Conservation (phyloP, 163 green algal species). For the Trebouxiophyceae sp. region DNA sequence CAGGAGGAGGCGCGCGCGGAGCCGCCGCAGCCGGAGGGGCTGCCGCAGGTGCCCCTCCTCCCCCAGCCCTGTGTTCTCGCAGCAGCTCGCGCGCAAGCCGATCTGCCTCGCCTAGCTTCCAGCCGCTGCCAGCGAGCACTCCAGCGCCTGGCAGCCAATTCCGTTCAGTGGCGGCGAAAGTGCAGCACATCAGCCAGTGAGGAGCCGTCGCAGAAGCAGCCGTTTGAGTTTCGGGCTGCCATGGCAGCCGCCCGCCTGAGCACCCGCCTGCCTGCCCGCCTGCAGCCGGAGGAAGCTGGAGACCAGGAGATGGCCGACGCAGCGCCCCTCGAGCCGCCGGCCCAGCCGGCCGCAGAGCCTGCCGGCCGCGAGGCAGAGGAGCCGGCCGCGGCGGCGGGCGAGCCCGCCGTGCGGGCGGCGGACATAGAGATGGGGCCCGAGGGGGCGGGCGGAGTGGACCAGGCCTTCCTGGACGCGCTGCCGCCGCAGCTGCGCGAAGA, state of each 20-base stretch:
- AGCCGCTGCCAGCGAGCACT: too few species aligned
- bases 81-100: too few species aligned
- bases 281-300: neutral
- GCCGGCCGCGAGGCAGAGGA: neutral
- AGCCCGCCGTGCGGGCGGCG: neutral
- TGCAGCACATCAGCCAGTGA: too few species aligned
- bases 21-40: neutral
- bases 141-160: too few species aligned
- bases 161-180: too few species aligned
- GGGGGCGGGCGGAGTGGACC: conserved; percentile 66
- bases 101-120: too few species aligned
- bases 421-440: neutral
- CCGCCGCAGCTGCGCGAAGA: conserved; percentile 59
- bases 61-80: too few species aligned
- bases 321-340: neutral
- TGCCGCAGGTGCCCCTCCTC: too few species aligned
- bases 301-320: neutral
- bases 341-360: neutral
- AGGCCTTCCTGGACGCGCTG: conserved; percentile 81
- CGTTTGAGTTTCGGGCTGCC: too few species aligned
- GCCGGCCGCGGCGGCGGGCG: neutral
- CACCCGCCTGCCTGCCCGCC: neutral
- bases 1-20: neutral
- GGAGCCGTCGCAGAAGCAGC: too few species aligned
- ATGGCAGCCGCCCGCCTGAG: too few species aligned